phyloP scores from a whole-genome alignment of 2,329 filamentous ascomycete species.

The Colletotrichum zoysiae region DNA sequence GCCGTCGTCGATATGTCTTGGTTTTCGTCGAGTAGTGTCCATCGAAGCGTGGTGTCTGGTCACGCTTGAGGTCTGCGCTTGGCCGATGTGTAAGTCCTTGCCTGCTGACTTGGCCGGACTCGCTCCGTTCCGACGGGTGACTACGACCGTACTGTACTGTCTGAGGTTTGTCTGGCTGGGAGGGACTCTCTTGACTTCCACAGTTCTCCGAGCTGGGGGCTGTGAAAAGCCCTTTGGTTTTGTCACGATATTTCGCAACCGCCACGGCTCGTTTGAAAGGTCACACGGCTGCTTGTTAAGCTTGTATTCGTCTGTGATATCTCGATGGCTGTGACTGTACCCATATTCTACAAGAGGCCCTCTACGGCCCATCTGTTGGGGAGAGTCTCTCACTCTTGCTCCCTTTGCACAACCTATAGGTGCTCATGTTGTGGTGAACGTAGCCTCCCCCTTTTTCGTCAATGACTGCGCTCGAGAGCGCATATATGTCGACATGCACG shows the following conservation, averaged over 20 bases:
- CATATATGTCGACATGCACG: background rate
- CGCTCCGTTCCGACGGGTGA: background rate
- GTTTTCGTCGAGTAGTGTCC: background rate
- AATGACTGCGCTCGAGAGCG: background rate
- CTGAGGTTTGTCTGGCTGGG: background rate
- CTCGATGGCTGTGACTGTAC: background rate
- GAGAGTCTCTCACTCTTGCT: background rate
- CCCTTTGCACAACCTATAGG: background rate
- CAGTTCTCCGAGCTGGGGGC: background rate
- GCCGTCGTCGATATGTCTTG: background rate
- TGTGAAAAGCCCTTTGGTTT: background rate
- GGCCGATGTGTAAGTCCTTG: background rate
- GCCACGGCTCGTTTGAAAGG: no score
- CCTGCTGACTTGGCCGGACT: background rate
- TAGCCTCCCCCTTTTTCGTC: background rate
- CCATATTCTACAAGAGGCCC: background rate
- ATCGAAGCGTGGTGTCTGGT: background rate
- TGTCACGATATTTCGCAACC: background rate
- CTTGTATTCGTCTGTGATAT: background rate
- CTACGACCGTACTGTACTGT: background rate
- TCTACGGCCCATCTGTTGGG: background rate
- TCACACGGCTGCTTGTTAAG: background rate
- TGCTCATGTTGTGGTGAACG: background rate
- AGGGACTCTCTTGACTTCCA: background rate
- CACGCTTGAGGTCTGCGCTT: background rate